Conservation (phyloP, 495 filamentous ascomycete species). For the Xylaria grammica region DNA sequence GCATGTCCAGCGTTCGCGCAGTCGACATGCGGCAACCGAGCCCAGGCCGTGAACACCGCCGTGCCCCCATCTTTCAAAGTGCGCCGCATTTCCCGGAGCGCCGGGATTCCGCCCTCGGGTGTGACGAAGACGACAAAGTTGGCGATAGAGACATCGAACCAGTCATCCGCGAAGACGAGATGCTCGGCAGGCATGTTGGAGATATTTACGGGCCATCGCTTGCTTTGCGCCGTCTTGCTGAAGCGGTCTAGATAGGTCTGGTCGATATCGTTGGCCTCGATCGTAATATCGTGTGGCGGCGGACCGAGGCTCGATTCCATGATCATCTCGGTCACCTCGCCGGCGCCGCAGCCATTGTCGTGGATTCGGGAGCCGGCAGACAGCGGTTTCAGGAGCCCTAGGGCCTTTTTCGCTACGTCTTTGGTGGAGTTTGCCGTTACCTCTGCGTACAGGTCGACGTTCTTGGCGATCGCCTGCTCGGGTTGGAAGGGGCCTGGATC, state of each 20-base stretch:
- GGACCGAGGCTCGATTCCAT: background rate
- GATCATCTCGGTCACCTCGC: background rate
- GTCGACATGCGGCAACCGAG: constrained; percentile 8
- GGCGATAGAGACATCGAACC: constrained; percentile 22
- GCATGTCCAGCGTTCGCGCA: constrained; percentile 13
- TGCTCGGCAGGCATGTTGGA: constrained; percentile 24
- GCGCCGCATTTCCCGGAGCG: constrained; percentile 26
- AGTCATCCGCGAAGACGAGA: constrained; percentile 25
- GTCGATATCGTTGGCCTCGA: constrained; percentile 22
- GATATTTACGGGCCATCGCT: constrained; percentile 20
- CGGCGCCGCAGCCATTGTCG: background rate
- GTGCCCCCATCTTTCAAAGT: constrained; percentile 27
- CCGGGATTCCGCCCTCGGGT: constrained; percentile 24
- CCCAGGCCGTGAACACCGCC: constrained; percentile 26
- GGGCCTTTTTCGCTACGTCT: background rate
- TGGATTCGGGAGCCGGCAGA: background rate
- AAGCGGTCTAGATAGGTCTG: constrained; percentile 17
- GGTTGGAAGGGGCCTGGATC: background rate
- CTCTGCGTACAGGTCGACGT: background rate
- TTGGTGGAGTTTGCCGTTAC: background rate
- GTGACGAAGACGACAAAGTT: constrained; percentile 27
- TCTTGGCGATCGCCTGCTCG: background rate
- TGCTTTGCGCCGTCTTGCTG: background rate
- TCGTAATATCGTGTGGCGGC: background rate
- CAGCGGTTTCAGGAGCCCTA: background rate